Percentiles rank a stretch among this genome's conserved stretches.
These are phyloP conservation scores for Lentinula novae-zelandiae DNA, from an alignment of 1,284 basidiomycete genomes.

Conservation along the genomic window DNA sequence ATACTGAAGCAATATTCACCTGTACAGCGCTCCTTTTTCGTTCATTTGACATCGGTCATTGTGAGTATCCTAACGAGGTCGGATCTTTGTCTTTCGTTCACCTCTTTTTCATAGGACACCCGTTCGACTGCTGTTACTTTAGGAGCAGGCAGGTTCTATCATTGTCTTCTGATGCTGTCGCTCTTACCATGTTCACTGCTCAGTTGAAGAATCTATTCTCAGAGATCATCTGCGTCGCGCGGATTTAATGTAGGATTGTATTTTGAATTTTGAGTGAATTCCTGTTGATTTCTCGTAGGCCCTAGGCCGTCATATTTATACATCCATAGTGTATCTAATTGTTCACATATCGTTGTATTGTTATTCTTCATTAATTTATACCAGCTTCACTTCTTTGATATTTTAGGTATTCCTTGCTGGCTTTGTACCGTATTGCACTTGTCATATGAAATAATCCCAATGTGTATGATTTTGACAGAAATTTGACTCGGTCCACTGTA, in stretches of 20 bases:
- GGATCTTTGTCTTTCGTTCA: not conserved
- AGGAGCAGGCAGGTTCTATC: conserved; percentile 7
- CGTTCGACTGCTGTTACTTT: conserved; percentile 13
- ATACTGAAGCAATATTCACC: conserved; percentile 42
- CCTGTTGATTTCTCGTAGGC: not conserved
- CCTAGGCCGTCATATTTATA: not conserved
- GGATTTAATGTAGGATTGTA: conserved; percentile 10
- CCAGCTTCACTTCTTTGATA: not conserved
- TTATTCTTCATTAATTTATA: not conserved
- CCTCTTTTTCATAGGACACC: conserved; percentile 6
- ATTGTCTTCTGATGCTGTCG: too few species aligned
- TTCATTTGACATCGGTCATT: conserved; percentile 67
- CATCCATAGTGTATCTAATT: not conserved
- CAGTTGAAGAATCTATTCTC: conserved; percentile 13
- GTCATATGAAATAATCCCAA: too few species aligned
- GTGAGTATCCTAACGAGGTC: conserved; percentile 3
- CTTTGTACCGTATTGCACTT: not conserved
- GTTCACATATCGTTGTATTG: not conserved
- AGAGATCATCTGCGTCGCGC: conserved; percentile 13
- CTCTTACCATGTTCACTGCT: not conserved
- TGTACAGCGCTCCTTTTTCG: conserved; percentile 60
- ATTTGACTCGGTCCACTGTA: too few species aligned
- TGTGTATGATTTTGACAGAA: too few species aligned
- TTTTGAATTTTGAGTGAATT: not conserved
- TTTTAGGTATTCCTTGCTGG: not conserved